A percentile compares a stretch with the other conserved stretches of the same genome.
Conservation (phyloP, 306 rosid species). For the Luffa acutangula region DNA sequence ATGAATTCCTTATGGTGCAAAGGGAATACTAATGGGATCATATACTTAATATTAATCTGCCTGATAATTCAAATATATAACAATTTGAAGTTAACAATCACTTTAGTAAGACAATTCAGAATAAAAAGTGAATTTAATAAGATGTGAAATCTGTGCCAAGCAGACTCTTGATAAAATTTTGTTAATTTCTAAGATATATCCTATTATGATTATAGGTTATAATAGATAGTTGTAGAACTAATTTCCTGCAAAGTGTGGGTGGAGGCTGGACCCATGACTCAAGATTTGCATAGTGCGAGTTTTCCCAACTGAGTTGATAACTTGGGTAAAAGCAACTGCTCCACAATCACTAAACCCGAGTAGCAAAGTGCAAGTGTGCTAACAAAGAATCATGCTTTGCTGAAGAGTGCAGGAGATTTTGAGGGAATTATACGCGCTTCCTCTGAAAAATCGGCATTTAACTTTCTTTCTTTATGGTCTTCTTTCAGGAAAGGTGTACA, state of each 20-base stretch:
- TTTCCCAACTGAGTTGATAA: neutral
- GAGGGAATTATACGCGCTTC: neutral
- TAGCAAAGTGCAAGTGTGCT: neutral
- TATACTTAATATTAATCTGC: neutral
- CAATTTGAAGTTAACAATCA: neutral
- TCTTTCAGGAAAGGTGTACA: conserved; percentile 43
- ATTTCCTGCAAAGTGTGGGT: neutral
- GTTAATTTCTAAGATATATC: neutral
- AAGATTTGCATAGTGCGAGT: neutral
- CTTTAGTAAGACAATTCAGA: neutral
- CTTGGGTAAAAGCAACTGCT: neutral
- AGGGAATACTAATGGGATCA: neutral
- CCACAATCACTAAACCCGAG: neutral
- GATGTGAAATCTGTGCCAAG: neutral
- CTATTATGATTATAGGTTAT: neutral
- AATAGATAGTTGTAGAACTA: neutral
- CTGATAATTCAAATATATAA: neutral
- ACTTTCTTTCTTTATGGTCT: neutral
- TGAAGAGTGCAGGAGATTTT: neutral
- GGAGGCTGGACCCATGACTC: neutral
- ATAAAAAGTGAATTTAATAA: neutral
- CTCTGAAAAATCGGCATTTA: neutral
- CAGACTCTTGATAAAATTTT: neutral
- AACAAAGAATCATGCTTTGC: neutral
- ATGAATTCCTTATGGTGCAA: neutral